These are phyloP conservation scores for Emmonsia crescens DNA, from an alignment of 2,329 filamentous ascomycete species.

Conservation along the genomic window DNA sequence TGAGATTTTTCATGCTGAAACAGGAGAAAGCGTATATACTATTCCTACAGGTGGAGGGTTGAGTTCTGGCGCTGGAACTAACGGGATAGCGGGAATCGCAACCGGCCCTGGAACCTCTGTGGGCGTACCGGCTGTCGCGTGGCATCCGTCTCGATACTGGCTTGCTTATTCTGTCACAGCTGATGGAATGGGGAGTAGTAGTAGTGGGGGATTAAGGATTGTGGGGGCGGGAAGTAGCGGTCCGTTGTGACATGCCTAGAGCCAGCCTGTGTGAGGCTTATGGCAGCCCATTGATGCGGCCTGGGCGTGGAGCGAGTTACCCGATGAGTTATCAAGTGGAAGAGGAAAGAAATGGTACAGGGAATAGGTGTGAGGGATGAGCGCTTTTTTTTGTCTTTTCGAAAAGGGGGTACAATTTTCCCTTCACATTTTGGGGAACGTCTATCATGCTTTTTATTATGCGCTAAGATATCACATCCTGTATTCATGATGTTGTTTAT, in stretches of 20 bases:
- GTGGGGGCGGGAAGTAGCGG: slow-evolving; percentile 33
- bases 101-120: slow-evolving; percentile 15
- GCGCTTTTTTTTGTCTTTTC: background rate
- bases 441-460: background rate
- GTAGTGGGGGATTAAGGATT: slow-evolving; percentile 36
- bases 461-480: background rate
- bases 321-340: background rate
- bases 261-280: background rate
- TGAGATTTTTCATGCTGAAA: slow-evolving; percentile 42
- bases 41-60: slow-evolving; percentile 28
- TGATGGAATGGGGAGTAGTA: slow-evolving; percentile 29
- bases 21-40: slow-evolving; percentile 38
- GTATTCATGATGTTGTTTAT: too few relatives aligned
- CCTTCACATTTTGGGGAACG: background rate
- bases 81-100: background rate
- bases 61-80: background rate
- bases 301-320: background rate
- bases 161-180: slow-evolving; percentile 38
- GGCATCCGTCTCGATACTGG: slow-evolving; percentile 41
- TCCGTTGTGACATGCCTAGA: background rate
- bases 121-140: slow-evolving; percentile 37
- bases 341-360: background rate
- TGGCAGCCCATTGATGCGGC: background rate
- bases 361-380: background rate
- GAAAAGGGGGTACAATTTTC: background rate